Conservation (phyloP, 257 asterid species). For the Dorcoceras hygrometricum region DNA sequence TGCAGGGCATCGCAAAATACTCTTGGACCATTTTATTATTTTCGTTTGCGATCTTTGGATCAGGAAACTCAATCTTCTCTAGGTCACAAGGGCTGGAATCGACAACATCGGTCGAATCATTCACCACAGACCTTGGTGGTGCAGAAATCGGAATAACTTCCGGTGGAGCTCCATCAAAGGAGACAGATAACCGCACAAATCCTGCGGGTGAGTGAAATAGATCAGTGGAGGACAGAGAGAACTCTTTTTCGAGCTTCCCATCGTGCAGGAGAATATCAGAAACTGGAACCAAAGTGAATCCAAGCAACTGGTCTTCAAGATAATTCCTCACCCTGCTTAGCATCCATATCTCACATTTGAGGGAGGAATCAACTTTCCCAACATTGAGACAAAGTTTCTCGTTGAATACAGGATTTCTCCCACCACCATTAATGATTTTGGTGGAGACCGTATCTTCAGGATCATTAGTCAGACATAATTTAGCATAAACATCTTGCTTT, state of each 20-base stretch:
- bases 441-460: constrained; percentile 79
- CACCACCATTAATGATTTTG: constrained; percentile 85
- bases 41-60: constrained; percentile 74
- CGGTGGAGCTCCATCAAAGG: constrained; percentile 63
- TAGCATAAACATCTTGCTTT: constrained; percentile 93
- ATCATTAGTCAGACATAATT: constrained; percentile 73
- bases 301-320: constrained; percentile 89
- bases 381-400: constrained; percentile 61
- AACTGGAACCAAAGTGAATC: constrained; percentile 82
- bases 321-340: constrained; percentile 91
- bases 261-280: constrained; percentile 60
- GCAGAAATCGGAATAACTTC: constrained; percentile 67
- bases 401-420: constrained; percentile 79
- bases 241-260: constrained; percentile 83
- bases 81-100: constrained; percentile 42
- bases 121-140: constrained; percentile 33
- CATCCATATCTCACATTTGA: constrained; percentile 97
- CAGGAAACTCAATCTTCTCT: constrained; percentile 90
- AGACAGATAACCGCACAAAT: constrained; percentile 71
- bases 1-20: constrained; percentile 64
- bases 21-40: constrained; percentile 84
- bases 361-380: constrained; percentile 59
- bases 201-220: constrained; percentile 99
- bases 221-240: constrained; percentile 87
- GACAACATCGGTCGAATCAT: constrained; percentile 32